A percentile compares a stretch with the other conserved stretches of the same genome.
These are phyloP conservation scores for Chenopodium album DNA, from an alignment of 148 eudicot species.

Conservation along the genomic window DNA sequence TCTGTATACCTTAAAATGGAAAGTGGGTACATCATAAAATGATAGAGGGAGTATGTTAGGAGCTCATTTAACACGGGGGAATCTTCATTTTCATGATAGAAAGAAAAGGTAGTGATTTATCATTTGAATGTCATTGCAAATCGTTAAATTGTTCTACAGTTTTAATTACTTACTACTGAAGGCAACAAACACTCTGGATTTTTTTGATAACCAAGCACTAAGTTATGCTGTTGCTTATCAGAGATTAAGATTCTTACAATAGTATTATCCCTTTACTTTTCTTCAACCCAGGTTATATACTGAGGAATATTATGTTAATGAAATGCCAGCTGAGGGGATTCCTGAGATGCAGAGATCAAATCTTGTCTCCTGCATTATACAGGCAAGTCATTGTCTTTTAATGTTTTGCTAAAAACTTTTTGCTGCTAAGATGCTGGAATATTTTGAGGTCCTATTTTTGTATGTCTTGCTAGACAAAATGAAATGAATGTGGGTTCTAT, in stretches of 20 bases:
- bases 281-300: conserved; percentile 70
- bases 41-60: neutral
- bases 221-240: neutral
- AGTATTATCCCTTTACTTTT: neutral
- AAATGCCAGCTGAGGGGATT: conserved; percentile 83
- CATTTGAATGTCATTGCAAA: neutral
- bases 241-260: neutral
- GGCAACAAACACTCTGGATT: too few species aligned
- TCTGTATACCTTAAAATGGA: too few species aligned
- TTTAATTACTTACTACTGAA: neutral
- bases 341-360: conserved; percentile 99
- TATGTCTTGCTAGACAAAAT: neutral
- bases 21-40: too few species aligned
- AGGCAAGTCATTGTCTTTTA: conserved; percentile 42
- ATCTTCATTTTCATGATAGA: neutral
- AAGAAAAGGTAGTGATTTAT: neutral
- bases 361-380: conserved; percentile 86
- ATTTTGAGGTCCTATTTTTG: neutral
- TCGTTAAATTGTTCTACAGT: neutral
- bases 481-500: neutral
- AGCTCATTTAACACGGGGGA: neutral
- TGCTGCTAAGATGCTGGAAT: neutral
- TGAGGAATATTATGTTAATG: conserved; percentile 71
- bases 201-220: neutral
- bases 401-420: neutral